Evolutionary conservation across 2,329 filamentous ascomycete species (phyloP).

Genomic region (Xylariomycetidae sp.): DNA sequence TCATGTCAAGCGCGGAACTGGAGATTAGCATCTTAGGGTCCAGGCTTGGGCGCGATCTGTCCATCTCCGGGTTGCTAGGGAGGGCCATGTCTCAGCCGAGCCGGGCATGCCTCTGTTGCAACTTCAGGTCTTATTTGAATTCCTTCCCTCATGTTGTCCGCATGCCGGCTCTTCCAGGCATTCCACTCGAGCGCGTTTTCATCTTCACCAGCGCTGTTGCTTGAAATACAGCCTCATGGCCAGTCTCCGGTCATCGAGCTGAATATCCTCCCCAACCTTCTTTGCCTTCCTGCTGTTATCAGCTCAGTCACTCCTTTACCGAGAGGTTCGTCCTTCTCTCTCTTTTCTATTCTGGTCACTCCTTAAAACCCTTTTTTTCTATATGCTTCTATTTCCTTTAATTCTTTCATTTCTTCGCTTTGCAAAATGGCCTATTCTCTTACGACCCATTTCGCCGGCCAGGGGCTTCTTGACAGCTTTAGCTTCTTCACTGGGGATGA

Average conservation of each 20-base stretch:
- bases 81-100: slow-evolving; percentile 19
- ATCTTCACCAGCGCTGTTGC: slow-evolving; percentile 5
- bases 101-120: slow-evolving; percentile 9
- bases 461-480: slow-evolving; percentile 36
- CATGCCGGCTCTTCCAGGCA: slow-evolving; percentile 17
- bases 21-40: no score
- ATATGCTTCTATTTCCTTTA: no score
- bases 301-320: slow-evolving; percentile 16
- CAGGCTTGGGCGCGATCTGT: no score
- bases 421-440: slow-evolving; percentile 24
- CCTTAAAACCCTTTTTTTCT: slow-evolving; percentile 12
- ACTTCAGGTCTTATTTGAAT: slow-evolving; percentile 22
- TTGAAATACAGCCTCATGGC: slow-evolving; percentile 15
- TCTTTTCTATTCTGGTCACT: slow-evolving; percentile 19
- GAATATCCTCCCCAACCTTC: slow-evolving; percentile 6
- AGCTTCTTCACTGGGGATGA: slow-evolving; percentile 49
- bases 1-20: no score
- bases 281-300: slow-evolving; percentile 7
- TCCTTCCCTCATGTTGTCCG: slow-evolving; percentile 12
- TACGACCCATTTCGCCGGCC: slow-evolving; percentile 25
- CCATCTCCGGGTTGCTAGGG: no score
- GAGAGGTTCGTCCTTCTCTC: slow-evolving; percentile 11
- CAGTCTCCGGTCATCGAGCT: slow-evolving; percentile 1
- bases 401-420: slow-evolving; percentile 3
- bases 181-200: slow-evolving; percentile 14